Conservation (phyloP, 768 basidiomycete genomes). For the Hypholoma fasciculare region DNA sequence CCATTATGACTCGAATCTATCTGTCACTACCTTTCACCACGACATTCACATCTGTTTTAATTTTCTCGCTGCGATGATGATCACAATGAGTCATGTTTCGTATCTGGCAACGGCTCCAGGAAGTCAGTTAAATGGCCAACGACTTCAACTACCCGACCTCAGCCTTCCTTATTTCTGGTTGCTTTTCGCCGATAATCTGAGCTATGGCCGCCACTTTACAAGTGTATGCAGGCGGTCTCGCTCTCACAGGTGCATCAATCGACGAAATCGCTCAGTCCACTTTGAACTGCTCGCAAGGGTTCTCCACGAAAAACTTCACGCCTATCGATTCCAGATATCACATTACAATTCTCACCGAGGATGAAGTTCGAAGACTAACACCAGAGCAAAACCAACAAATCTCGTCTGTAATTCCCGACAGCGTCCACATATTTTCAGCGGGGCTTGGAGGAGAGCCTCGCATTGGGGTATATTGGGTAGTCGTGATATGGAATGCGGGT, state of each 20-base stretch:
- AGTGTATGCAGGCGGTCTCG: background rate
- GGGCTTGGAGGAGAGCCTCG: conserved; percentile 39
- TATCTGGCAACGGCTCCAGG: no score
- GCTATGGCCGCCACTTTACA: no score
- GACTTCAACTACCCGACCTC: no score
- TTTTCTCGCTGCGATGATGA: no score
- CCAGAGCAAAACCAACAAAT: conserved; percentile 21
- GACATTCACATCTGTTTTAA: no score
- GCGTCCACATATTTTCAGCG: conserved; percentile 31
- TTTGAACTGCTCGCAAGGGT: background rate
- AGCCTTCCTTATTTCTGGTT: no score
- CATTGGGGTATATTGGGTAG: conserved; percentile 41
- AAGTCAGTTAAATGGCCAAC: no score
- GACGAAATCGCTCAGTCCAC: background rate
- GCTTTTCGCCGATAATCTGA: no score
- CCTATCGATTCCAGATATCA: conserved; percentile 26
- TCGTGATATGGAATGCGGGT: conserved; percentile 56
- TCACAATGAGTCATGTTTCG: no score
- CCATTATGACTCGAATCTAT: no score
- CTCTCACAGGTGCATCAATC: background rate
- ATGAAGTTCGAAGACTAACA: conserved; percentile 32
- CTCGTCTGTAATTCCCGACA: conserved; percentile 22
- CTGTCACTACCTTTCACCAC: no score
- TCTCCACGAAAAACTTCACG: background rate
- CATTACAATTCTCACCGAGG: conserved; percentile 40